Conservation (phyloP, 176 grass and related monocot species). For the Guadua angustifolia region DNA sequence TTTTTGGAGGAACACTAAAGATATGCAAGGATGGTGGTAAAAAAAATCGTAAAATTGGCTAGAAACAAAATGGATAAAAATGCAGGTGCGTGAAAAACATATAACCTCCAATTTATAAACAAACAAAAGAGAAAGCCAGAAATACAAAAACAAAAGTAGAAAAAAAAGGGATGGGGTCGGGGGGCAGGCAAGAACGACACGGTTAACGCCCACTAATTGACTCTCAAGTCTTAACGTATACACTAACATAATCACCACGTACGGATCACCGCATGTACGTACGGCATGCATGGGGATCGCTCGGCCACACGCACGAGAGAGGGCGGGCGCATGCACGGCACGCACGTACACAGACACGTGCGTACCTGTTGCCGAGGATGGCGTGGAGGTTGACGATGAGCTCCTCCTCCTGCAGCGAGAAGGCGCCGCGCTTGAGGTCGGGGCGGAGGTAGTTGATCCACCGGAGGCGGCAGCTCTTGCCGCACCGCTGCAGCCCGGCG, state of each 20-base stretch:
- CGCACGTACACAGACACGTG: neutral
- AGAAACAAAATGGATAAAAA: neutral
- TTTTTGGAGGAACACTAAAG: neutral
- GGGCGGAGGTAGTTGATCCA: conserved; percentile 99
- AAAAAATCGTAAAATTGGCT: neutral
- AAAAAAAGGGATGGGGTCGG: neutral
- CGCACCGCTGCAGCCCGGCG: conserved; percentile 89
- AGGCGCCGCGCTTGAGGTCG: conserved; percentile 95
- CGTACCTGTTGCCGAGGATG: conserved; percentile 91
- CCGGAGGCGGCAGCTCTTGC: conserved; percentile 98
- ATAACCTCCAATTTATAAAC: neutral
- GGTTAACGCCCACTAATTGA: neutral
- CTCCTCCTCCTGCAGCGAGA: conserved; percentile 95
- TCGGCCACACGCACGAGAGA: neutral
- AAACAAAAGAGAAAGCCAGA: neutral
- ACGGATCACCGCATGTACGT: neutral
- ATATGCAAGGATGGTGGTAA: neutral
- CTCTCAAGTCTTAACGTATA: neutral
- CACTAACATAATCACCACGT: neutral
- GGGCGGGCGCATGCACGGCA: neutral
- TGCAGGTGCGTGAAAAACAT: neutral
- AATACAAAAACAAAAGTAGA: neutral
- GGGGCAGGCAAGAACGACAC: neutral
- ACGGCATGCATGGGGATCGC: neutral
- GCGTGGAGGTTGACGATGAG: conserved; percentile 90